Base-by-base conservation (phyloP, 2,329 filamentous ascomycete species). In the Pseudomassariella vexata region DNA sequence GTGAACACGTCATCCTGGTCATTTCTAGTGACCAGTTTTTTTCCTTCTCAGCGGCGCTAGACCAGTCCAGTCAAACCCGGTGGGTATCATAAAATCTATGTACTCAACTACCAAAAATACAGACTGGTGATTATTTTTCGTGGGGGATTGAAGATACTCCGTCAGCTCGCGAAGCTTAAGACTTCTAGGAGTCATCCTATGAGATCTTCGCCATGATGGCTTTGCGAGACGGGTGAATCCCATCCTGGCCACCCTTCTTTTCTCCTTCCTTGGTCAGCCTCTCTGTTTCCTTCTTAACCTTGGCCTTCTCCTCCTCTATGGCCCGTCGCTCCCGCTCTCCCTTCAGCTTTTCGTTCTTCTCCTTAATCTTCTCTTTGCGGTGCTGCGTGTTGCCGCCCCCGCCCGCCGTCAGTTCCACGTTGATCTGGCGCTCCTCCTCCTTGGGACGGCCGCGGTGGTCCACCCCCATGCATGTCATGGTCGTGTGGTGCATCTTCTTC, bases 401-500 rank as follows among this genome's bases (percentile, higher is more conserved):
- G 31, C 89, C 89, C 37, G 85, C 89, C 73, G 88, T 95, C 45
- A 96, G 63, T 63, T 95, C 90, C 17, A 95, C 85, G 54, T 95
- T 95, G 50, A 96, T 94, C 60, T 81, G 84, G 47, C 90, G 70
- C 31, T 79, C 63, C 11, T 65, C 55, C 24, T 62, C 66, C 44
- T 35, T 48, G 45, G 28, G 24, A 26, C 36, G 19, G 58, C 65
- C 48, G 63, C 65, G 22, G 65, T 65, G 32, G 25, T 35, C 22
- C 20, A 25, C 30, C 33, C 10, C 10, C 37, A 73, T 70, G 65
- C 38, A 44, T 7, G 32, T 34, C 54, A 95, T 94, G 42, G 72
- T 71, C 38, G 78, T 83, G 63, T 95, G 89, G 62, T 96, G 89
- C 62, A 90, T 90, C 42, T 87, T 78, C 59, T 89, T 85, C 39